Base-by-base conservation (phyloP, 192 early-diverging fungal species). In the Kappamyces sp. region DNA sequence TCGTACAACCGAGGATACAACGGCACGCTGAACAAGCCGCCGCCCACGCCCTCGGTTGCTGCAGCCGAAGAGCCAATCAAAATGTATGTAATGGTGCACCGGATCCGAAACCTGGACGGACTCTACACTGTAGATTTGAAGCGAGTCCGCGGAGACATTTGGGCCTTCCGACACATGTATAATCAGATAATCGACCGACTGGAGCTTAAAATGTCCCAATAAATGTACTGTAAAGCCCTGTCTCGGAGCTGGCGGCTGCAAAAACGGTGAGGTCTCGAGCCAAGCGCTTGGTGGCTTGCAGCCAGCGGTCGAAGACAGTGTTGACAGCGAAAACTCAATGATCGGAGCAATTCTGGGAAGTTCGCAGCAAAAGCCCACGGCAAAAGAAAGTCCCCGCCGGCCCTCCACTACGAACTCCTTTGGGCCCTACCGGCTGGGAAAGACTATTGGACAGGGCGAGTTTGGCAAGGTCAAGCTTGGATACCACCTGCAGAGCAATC, bases 61-160 rank as follows among this genome's bases (percentile, higher is more conserved):
- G 48, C 29, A 32, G 8, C 12, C 22, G 91, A 88, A 30, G 92
- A 95, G 71, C 81, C 22, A 22, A 22, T 98, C 22, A 84, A 86
- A 36, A 85, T 95, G 69, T 79, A 84, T 11, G 83, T 98, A 29
- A 91, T 94, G 77, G 64, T 98, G 36, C 91, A 91, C 68, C 81
- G 80, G 62, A 88, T 98, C 68, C 90, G 91, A 75, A 94, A 95
- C 61, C 64, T 98, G 40, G 59, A 61, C 7, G 75, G 69, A 3
- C 60, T 75, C 12, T 71, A 65, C 57, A 66, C 75, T 5, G 77
- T 79, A 29, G 74, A 77, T 49, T 72, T 79, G 45, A 79, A 79
- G 66, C 68, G 77, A 11, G 34, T 65, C 14, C 40, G 64, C 8
- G 77, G 77, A n/a, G 72, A 79, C 39, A 75, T 79, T 8, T 79